These are phyloP conservation scores for Mesembryanthemum crystallinum DNA, from an alignment of 148 eudicot species.

Conservation along the genomic window DNA sequence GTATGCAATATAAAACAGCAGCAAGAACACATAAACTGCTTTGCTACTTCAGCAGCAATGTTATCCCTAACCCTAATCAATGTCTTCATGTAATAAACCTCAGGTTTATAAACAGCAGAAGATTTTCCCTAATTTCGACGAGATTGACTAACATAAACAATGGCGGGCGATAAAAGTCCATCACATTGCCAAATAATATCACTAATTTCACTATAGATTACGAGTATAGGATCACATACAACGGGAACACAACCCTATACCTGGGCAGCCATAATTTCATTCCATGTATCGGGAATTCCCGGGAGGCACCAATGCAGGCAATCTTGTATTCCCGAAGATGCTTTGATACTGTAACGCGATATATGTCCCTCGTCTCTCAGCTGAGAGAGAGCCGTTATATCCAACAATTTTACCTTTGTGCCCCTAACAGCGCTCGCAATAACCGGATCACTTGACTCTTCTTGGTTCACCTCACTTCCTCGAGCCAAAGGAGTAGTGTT, in stretches of 20 bases:
- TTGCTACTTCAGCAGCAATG: constrained; percentile 8
- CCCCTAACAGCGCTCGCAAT: constrained; percentile 51
- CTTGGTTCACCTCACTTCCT: constrained; percentile 47
- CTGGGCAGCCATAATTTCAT: constrained; percentile 56
- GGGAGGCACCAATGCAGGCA: constrained; percentile 77
- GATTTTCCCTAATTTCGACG: constrained; percentile 4
- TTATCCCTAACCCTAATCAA: constrained; percentile 22
- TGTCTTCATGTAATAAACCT: neutral
- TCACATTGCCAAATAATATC: neutral
- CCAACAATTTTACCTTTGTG: constrained; percentile 47
- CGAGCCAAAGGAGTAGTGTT: constrained; percentile 50
- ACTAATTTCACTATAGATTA: neutral
- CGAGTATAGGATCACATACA: neutral
- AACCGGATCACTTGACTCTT: constrained; percentile 49
- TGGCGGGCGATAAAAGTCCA: neutral
- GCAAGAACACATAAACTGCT: constrained; percentile 5
- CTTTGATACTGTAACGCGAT: constrained; percentile 47
- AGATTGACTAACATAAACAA: constrained; percentile 5
- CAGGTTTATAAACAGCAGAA: constrained; percentile 12
- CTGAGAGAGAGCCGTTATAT: constrained; percentile 54
- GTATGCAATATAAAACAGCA: neutral
- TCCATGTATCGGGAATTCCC: constrained; percentile 66
- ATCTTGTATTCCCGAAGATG: constrained; percentile 45
- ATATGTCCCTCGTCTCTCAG: constrained; percentile 66
- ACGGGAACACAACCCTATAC: constrained; percentile 20